Base-by-base conservation (phyloP, 2,329 filamentous ascomycete species). In the Pseudogymnoascus sp. region DNA sequence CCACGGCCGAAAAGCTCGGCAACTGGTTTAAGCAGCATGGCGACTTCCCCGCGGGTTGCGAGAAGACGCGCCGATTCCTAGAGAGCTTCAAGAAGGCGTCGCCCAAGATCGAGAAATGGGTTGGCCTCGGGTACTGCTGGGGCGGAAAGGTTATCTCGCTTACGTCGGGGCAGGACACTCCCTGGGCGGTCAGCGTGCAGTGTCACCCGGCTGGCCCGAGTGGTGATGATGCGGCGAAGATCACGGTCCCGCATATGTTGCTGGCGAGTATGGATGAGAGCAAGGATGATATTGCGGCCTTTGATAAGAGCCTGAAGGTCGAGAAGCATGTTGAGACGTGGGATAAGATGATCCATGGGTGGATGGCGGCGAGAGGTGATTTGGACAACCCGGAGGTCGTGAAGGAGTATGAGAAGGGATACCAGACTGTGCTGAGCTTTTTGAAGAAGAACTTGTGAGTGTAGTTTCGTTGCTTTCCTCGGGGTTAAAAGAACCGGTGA, bases 1-100 rank as follows among this genome's bases (percentile, higher is more conserved):
- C 89, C 67, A 87, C 89, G 74, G 73, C 83, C 70, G 76, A 82
- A 72, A 77, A 76, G 25, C 76, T 89, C 3, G 76, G 76, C 28
- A 75, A 72, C 3, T 89, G 88, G 75, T 82, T 89, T 68, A 71
- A 72, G 32, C 67, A 64, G 14, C 63, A 61, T 32, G 63, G 66
- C 60, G 63, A 63, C 7, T 54, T 67, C 47, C 35, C 74, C 67
- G 12, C 65, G 78, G 4, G 74, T 75, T 32, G 75, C 76, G 66
- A 74, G 41, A 77, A 78, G 64, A 71, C 85, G 32, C 84, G 82
- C 5, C 76, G 75, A n/a, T 80, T 83, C 60, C 75, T 83, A 64
- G 77, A 79, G 66, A 79, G 80, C 14, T 74, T 82, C 38, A 74
- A 78, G 68, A 76, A 74, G 3, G 77, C 79, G 68, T 80, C 82